Base-by-base conservation (phyloP, 208 protist species). In the Lotmaria passim region DNA sequence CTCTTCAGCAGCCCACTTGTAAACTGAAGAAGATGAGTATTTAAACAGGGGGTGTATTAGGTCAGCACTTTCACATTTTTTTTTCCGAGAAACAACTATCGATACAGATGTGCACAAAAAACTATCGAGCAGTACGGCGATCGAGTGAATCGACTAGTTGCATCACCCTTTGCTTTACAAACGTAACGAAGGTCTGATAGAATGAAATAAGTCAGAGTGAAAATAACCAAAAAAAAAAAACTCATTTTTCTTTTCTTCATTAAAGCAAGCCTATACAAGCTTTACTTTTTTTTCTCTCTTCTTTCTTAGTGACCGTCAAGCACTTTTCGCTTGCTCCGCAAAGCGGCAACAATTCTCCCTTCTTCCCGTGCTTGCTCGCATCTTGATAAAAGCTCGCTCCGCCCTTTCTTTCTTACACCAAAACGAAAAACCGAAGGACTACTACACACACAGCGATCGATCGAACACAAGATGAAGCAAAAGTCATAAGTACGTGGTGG, bases 1-100 rank as follows among this genome's bases (percentile, higher is more conserved):
- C 56, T 43, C 43, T 39, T 26, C 36, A 57, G 47, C 21, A 50
- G 55, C 43, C 44, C 46, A 70, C 62, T 70, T 60, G 62, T 65
- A 65, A 70, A 69, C 53, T 30, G 51, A 53, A 39, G 44, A 48
- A 70, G 38, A 38, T 33, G 55, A 65, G 28, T n/a, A 43, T 5
- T 50, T 46, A 56, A 46, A 21, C 28, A 51, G 56, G 65, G 69
- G 53, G 38, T 15, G n/a, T n/a, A n/a, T n/a, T n/a, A n/a, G n/a
- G n/a, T n/a, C n/a, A 23, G 34, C 28, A 21, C 6, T 28, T 41
- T 39, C 15, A 26, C 28, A 28, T 11, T 43, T 23, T 43, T 4
- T 10, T 3, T 38, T 6, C 21, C 0, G 38, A 63, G 36, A 34
- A 41, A 63, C 2, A 34, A 44, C 17, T 44, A 44, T 10, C 7